Evolutionary conservation across 1,139 yeast genomes (phyloP), one percentile per base, ranked within the genome.

Genomic region (Magnusiomyces paraingens): DNA sequence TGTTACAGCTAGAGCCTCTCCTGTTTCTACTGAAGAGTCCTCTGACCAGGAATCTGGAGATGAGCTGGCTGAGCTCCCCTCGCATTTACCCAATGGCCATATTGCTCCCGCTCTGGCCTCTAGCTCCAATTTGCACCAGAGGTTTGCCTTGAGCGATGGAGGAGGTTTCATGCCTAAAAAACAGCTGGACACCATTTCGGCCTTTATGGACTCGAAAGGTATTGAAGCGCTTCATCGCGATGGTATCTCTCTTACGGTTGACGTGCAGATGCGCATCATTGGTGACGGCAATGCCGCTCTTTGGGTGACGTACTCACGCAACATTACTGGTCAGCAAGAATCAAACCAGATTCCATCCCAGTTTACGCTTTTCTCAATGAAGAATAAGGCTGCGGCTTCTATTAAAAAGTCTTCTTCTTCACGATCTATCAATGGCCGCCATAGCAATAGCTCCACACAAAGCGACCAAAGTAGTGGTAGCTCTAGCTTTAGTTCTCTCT

Each of bases 301-400:
- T 21, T 91, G 97, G 97, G 76, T 91, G n/a, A 88, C 96, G 0
- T 90, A 86, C 66, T 84, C 95, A 0, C 78, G 71, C 2, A 63
- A 62, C 47, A 60, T 61, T 36, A 59, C 58, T 29, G 64, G 64
- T 6, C 55, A 56, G 35, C 62, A 61, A 39, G 61, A 60, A 32
- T 58, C 60, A 20, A 57, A 57, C 47, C 60, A 71, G 48, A 67
- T 82, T 57, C 87, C 87, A 0, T 81, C 85, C 0, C 87, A 82
- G 66, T 66, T 82, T 64, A 74, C 76, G 47, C 67, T 83, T 29
- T 70, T 81, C 49, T 54, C 52, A 66, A 71, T 50, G 71, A 71
- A 55, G 62, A 66, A 22, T 76, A 73, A 20, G 49, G 51, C 41
- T 49, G 45, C 48, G 50, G 53, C 48, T 15, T n/a, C 17, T 26